Evolutionary conservation across 192 early-diverging fungal genomes (phyloP).

Genomic region (Mortierella antarctica): DNA sequence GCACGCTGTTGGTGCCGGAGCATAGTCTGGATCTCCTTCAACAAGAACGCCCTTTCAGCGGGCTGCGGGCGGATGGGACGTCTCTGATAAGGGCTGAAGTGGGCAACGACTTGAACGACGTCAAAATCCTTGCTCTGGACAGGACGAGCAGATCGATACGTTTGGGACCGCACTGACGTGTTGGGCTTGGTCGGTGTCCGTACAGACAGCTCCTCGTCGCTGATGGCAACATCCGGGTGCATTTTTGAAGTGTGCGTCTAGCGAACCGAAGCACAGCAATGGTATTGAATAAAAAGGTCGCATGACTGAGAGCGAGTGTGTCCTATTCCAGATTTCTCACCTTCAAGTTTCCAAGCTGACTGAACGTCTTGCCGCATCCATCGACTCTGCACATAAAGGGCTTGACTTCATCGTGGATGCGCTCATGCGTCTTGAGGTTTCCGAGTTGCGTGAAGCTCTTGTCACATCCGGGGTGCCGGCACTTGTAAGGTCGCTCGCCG

Average conservation of each 20-base stretch:
- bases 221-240: slow-evolving; percentile 38
- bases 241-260: slow-evolving; percentile 54
- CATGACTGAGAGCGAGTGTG: neutral
- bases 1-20: slow-evolving; percentile 32
- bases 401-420: slow-evolving; percentile 80
- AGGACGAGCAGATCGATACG: neutral
- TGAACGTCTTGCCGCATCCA: slow-evolving; percentile 78
- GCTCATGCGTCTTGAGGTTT: slow-evolving; percentile 82
- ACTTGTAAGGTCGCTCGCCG: slow-evolving; percentile 52
- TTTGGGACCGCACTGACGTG: neutral
- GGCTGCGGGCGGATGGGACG: slow-evolving; percentile 34
- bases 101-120: slow-evolving; percentile 21
- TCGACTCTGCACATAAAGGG: slow-evolving; percentile 75
- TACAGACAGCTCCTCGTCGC: slow-evolving; percentile 36
- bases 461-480: slow-evolving; percentile 70
- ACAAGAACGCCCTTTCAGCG: slow-evolving; percentile 11
- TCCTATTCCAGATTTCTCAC: slow-evolving; percentile 2
- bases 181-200: neutral
- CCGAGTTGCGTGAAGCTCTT: slow-evolving; percentile 83
- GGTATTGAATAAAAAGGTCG: neutral
- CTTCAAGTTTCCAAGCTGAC: slow-evolving; percentile 79
- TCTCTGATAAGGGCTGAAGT: slow-evolving; percentile 48
- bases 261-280: neutral
- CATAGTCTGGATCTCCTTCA: slow-evolving; percentile 33
- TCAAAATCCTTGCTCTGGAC: slow-evolving; percentile 3